Base-by-base conservation (phyloP, 257 asterid genomes). In the Solanum appendiculatum region DNA sequence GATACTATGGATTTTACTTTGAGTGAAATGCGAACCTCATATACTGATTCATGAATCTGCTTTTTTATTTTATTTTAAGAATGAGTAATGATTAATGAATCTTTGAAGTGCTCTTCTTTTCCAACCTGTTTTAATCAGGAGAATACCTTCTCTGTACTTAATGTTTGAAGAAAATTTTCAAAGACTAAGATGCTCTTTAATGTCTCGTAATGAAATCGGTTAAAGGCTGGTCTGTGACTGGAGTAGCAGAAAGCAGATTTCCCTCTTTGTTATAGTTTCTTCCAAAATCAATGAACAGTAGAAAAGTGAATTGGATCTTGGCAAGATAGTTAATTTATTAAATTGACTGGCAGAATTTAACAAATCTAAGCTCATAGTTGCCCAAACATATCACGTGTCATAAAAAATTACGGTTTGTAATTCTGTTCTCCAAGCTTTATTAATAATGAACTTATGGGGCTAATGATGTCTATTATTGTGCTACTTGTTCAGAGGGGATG, bases 401-500 rank as follows among this genome's bases (percentile, higher is more conserved):
- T 36, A 39, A 39, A 84, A 46, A 60, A 21, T 5, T 84, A 63
- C 1, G 20, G 25, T 23, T 70, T 84, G 72, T 84, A 64, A 40
- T 60, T 25, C 27, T 60, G 56, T 51, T 86, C 13, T 37, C 39
- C 34, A 39, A 64, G 88, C 80, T 69, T 84, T 42, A 73, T 10
- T 16, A 44, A 66, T n/a, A 69, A 77, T 11, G 48, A 80, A 58
- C 33, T 73, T 56, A 27, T 85, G 31, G 42, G 56, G 46, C 87
- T 27, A 36, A 51, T 16, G 21, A 64, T 86, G 83, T 31, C 42
- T 86, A 69, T 14, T 63, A 66, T 81, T 68, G 78, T 86, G 48
- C 78, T 87, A 31, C 34, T 88, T 88, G 34, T 89, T 72, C 74
- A 96, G 99, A 94, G 86, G 90, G 25, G 94, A 90, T 73, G 91